phyloP scores from a whole-genome alignment of 2,329 filamentous ascomycete species.

The Dactylellina drechsleri region DNA sequence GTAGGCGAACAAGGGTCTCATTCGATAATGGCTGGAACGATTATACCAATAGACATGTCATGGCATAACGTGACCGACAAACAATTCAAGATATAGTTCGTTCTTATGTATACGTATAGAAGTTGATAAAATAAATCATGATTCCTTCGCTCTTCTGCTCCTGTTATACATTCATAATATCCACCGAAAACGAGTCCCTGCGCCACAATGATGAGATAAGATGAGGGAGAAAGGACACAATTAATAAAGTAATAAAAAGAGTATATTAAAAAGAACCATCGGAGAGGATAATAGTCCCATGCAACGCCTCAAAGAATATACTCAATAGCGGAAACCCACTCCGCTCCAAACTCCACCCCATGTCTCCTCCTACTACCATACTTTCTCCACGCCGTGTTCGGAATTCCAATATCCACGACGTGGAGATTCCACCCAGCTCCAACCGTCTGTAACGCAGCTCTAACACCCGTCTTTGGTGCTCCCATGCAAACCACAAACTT shows the following conservation, averaged over 20 bases:
- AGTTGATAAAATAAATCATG: no score
- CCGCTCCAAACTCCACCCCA: constrained; percentile 86
- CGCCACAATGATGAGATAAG: constrained; percentile 13
- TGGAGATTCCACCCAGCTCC: constrained; percentile 75
- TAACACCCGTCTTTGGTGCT: constrained; percentile 83
- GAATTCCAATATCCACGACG: constrained; percentile 87
- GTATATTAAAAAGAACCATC: constrained; percentile 60
- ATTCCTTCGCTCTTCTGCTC: no score
- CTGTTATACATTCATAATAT: no score
- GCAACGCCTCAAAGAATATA: constrained; percentile 59
- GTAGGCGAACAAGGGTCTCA: not conserved
- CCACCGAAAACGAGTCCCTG: not conserved
- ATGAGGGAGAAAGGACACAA: not conserved
- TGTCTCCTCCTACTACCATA: constrained; percentile 81
- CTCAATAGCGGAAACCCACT: constrained; percentile 81
- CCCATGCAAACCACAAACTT: constrained; percentile 86
- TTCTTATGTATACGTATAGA: no score
- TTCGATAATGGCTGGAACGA: no score
- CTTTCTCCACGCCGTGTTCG: constrained; percentile 83
- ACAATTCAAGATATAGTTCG: no score
- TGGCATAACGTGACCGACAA: no score
- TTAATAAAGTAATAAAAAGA: constrained; percentile 57
- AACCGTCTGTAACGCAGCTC: constrained; percentile 72
- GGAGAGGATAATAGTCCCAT: not conserved
- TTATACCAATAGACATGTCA: no score